Conservation (phyloP, 352 stramenopile genomes). For the Phytophthora palmivora region DNA sequence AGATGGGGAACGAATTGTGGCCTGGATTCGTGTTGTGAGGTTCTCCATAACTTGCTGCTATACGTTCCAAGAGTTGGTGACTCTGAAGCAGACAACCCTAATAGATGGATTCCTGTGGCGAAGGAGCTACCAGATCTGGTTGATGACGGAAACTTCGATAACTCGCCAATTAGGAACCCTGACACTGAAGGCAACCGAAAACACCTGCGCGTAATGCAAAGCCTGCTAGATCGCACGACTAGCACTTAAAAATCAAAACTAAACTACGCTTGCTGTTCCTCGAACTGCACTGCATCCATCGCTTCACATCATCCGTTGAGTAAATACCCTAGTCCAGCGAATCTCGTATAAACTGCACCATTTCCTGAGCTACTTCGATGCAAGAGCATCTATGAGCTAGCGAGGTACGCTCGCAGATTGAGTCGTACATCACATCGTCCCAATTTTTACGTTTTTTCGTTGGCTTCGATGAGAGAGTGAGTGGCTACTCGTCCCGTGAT, state of each 20-base stretch:
- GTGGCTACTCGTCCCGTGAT: no score
- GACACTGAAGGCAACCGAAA: conserved; percentile 12
- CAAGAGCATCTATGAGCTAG: conserved; percentile 3
- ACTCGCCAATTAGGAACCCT: conserved; percentile 9
- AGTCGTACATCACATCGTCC: conserved; percentile 15
- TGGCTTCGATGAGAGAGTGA: no score
- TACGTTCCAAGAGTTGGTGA: no score
- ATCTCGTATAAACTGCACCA: conserved; percentile 6
- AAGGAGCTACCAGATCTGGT: no score
- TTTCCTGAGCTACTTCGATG: conserved; percentile 11
- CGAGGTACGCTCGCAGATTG: conserved; percentile 4
- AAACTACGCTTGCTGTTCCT: conserved; percentile 2
- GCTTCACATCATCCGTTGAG: conserved; percentile 2
- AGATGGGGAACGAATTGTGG: no score
- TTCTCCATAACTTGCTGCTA: no score
- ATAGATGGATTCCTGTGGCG: no score
- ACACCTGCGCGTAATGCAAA: conserved; percentile 10
- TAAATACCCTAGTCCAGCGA: conserved; percentile 11
- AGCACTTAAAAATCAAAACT: conserved; percentile 4
- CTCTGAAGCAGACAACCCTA: no score
- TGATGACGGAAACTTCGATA: no score
- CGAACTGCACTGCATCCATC: conserved; percentile 2
- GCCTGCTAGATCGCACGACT: no score
- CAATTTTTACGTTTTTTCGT: conserved; percentile 6
- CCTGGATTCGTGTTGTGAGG: no score